These are phyloP conservation scores for Paxillus ammoniavirescens DNA, from an alignment of 768 basidiomycete genomes.

Conservation along the genomic window DNA sequence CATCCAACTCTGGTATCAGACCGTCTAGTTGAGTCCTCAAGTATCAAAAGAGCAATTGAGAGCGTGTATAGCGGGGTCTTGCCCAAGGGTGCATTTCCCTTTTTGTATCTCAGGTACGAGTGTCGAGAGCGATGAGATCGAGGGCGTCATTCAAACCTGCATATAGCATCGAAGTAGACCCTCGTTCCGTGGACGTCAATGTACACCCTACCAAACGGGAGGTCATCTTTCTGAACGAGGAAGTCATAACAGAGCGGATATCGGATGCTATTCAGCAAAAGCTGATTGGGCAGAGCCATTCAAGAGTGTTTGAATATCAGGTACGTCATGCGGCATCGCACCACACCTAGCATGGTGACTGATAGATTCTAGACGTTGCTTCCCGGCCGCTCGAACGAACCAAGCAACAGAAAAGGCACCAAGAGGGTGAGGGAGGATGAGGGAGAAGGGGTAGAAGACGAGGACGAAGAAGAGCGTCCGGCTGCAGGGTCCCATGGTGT, in stretches of 20 bases:
- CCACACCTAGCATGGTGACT: background rate
- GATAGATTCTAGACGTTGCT: constrained; percentile 48
- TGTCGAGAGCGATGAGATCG: background rate
- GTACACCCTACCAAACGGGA: constrained; percentile 98
- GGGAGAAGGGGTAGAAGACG: constrained; percentile 30
- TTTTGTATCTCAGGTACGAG: constrained; percentile 88
- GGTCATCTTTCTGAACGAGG: constrained; percentile 92
- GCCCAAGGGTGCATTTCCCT: constrained; percentile 87
- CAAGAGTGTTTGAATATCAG: constrained; percentile 74
- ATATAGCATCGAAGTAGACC: constrained; percentile 75
- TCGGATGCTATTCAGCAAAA: constrained; percentile 67
- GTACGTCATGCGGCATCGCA: constrained; percentile 29
- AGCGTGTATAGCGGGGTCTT: constrained; percentile 79
- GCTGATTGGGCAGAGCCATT: constrained; percentile 62
- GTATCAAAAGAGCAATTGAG: constrained; percentile 87
- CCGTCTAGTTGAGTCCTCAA: constrained; percentile 84
- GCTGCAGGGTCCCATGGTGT: constrained; percentile 26
- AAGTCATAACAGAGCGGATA: constrained; percentile 75
- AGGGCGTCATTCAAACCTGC: background rate
- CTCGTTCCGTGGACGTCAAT: constrained; percentile 90
- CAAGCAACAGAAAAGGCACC: constrained; percentile 14
- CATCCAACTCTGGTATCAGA: constrained; percentile 47
- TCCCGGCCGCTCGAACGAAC: constrained; percentile 48
- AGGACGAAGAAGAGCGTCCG: constrained; percentile 23
- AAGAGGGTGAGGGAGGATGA: constrained; percentile 41